Base-by-base conservation (phyloP, 1,139 yeast species). In the Geotrichum carabidarum region DNA sequence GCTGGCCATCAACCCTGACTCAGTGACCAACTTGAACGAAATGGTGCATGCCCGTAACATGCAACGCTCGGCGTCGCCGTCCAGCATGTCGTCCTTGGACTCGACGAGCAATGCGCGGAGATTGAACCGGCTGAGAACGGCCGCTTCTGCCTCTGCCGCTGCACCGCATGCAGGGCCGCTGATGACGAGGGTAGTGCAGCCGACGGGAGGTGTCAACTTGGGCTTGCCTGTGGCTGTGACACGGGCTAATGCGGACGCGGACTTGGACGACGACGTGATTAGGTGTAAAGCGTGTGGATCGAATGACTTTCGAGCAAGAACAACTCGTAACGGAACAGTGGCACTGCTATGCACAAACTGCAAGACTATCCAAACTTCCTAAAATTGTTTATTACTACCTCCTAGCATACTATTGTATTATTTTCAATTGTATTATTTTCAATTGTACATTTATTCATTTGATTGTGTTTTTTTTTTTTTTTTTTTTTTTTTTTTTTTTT, bases 221-320 rank as follows among this genome's bases (percentile, higher is more conserved):
- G 14, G 37, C 7, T 4, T 27, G 27, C 11, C 44, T 2, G 44
- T 34, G n/a, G 31, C 27, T 22, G 18, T 32, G n/a, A 14, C 7
- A 2, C 44, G 44, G 17, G 7, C 11, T 9, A 12, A 27, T 9
- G 9, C 44, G 15, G 44, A 42, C 3, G 34, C 34, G 5, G 44
- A 32, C 34, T 5, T 22, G n/a, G 14, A 12, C 9, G 44, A 12
- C 5, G 34, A 11, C 52, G 40, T 6, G 48, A 30, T 53, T 6
- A 32, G n/a, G 12, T 53, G 55, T 35, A 43, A 38, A 32, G 8
- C 36, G 9, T 53, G 55, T 30, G 52, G 52, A 2, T 32, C 52
- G 7, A 50, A 44, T 27, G 55, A 53, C 31, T 53, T 53, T 22
- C n/a, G 45, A 15, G 55, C 55, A 2, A 32, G 46, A 12, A 31